These are phyloP conservation scores for Diaporthe capsici DNA, from an alignment of 2,329 filamentous ascomycete species.

Conservation along the genomic window DNA sequence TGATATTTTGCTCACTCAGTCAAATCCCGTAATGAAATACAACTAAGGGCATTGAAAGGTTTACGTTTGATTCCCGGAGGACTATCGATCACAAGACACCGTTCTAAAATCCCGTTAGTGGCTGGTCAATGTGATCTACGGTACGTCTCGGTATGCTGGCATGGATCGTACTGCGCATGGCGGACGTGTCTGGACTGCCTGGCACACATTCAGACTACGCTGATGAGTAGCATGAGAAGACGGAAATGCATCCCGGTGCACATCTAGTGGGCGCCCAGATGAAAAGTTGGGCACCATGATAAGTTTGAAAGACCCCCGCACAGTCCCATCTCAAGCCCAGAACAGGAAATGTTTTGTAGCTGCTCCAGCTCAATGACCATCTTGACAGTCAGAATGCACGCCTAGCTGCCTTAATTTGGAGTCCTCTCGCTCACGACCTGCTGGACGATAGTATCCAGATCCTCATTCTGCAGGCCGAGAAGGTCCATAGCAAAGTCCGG, in stretches of 20 bases:
- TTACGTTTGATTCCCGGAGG: conserved; percentile 55
- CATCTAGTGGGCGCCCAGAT: too few relatives aligned
- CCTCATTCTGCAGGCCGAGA: conserved; percentile 61
- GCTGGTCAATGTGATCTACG: conserved; percentile 44
- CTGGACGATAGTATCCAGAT: conserved; percentile 58
- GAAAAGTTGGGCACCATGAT: neutral
- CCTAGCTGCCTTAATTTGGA: neutral
- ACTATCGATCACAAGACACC: conserved; percentile 65
- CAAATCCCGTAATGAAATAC: conserved; percentile 55
- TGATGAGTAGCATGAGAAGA: neutral
- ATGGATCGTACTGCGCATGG: conserved; percentile 52
- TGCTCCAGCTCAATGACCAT: neutral
- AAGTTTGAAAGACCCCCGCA: neutral
- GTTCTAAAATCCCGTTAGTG: conserved; percentile 52
- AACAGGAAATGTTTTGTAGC: neutral
- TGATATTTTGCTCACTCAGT: neutral
- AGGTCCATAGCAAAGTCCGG: conserved; percentile 63
- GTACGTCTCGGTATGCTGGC: conserved; percentile 54
- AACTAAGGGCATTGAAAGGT: conserved; percentile 58
- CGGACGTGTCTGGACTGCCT: conserved; percentile 17
- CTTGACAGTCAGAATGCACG: neutral
- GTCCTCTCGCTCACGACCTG: conserved; percentile 47
- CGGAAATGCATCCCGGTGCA: neutral
- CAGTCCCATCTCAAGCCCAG: neutral
- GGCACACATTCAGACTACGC: conserved; percentile 42